These are phyloP conservation scores for Ophiostoma fasciatum DNA, from an alignment of 2,329 filamentous ascomycete species.

Conservation along the genomic window DNA sequence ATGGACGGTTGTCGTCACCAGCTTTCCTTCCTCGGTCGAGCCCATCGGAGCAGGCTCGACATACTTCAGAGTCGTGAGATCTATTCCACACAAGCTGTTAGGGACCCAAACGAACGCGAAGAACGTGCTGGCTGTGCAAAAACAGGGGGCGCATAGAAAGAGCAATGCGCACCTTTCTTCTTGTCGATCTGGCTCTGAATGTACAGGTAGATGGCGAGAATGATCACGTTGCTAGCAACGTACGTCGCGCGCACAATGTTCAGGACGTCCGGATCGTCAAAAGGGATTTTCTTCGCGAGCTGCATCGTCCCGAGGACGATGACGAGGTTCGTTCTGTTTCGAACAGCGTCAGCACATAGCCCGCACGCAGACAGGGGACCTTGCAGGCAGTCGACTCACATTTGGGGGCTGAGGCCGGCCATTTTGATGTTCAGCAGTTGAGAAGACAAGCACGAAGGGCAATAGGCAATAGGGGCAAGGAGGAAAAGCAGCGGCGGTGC, in stretches of 20 bases:
- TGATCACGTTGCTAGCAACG: slow-evolving; percentile 58
- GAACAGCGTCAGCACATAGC: too few species aligned
- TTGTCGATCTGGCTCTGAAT: slow-evolving; percentile 75
- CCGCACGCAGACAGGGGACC: too few species aligned
- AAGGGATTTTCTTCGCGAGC: slow-evolving; percentile 87
- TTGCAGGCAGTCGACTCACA: too few species aligned
- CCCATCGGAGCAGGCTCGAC: slow-evolving; percentile 92
- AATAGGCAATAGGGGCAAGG: neutral
- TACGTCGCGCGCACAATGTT: slow-evolving; percentile 41
- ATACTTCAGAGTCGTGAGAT: slow-evolving; percentile 96
- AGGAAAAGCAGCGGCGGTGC: too few species aligned
- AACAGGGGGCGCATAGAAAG: too few species aligned
- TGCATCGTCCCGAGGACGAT: slow-evolving; percentile 98
- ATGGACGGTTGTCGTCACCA: slow-evolving; percentile 90
- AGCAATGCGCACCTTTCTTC: slow-evolving; percentile 91
- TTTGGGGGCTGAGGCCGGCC: slow-evolving; percentile 46
- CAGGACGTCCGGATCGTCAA: slow-evolving; percentile 61
- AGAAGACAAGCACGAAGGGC: too few species aligned
- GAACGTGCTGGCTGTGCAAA: too few species aligned
- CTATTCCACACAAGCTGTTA: slow-evolving; percentile 41
- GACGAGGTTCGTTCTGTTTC: slow-evolving; percentile 79
- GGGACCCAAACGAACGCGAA: too few species aligned
- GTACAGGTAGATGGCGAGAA: slow-evolving; percentile 72
- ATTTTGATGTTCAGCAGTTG: too few species aligned
- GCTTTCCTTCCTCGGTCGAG: slow-evolving; percentile 84